phyloP scores from a whole-genome alignment of 345 rosid species.

The Eutrema heterophyllum region DNA sequence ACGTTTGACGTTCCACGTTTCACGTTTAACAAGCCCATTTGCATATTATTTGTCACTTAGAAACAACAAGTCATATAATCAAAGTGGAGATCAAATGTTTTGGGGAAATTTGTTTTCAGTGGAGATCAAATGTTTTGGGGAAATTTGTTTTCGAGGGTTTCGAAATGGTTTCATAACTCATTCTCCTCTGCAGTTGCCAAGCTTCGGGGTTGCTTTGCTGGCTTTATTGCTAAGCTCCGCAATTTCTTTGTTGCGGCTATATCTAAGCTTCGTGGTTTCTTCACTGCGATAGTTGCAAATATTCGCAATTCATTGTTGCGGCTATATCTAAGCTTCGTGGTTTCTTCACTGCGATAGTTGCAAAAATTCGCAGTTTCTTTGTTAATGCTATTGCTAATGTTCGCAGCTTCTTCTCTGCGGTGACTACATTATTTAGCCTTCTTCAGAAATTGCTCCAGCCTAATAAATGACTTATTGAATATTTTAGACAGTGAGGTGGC shows the following conservation, averaged over 20 bases:
- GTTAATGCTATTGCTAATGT: neutral
- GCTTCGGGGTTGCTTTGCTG: neutral
- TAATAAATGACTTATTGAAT: neutral
- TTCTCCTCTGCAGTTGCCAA: neutral
- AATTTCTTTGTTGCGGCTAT: no score
- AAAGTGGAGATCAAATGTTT: neutral
- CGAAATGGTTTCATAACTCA: constrained; percentile 2
- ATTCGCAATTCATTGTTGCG: no score
- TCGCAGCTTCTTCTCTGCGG: neutral
- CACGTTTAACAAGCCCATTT: no score
- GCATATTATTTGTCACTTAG: no score
- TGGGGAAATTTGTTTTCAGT: neutral
- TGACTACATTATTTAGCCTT: neutral
- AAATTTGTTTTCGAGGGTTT: no score
- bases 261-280: no score
- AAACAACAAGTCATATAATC: neutral
- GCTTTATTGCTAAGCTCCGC: neutral
- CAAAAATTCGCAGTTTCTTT: neutral
- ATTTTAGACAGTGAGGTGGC: neutral
- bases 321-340: neutral
- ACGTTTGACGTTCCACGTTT: no score
- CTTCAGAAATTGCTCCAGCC: neutral
- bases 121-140: no score
- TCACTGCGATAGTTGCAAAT: no score
- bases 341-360: neutral